A percentile compares a stretch with the other conserved stretches of the same genome.
Conservation (phyloP, 257 asterid genomes). For the Rauvolfia tetraphylla region DNA sequence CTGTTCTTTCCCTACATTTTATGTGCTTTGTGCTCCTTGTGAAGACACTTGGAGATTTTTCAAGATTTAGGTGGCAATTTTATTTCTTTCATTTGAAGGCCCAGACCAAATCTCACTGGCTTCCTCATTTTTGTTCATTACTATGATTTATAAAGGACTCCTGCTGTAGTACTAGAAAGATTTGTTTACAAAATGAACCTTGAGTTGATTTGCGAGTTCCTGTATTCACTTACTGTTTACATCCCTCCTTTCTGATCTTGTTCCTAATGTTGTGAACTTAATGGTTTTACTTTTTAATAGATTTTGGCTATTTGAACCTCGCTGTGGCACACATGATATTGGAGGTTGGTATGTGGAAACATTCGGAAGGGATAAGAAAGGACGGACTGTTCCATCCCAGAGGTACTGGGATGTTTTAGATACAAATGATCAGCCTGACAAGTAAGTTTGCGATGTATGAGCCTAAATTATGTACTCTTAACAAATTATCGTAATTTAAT, state of each 20-base stretch:
- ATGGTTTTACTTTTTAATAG: conserved; percentile 38
- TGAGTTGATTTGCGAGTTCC: neutral
- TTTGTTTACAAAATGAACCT: neutral
- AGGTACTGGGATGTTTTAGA: conserved; percentile 73
- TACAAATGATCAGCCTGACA: conserved; percentile 41
- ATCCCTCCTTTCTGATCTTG: conserved; percentile 6
- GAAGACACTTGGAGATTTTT: neutral
- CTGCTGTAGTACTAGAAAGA: neutral
- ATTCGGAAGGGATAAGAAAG: conserved; percentile 72
- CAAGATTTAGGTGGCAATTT: neutral
- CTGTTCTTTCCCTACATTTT: neutral
- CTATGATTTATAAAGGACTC: neutral
- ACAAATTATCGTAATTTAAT: neutral
- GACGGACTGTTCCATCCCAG: conserved; percentile 53
- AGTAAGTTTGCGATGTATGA: conserved; percentile 48
- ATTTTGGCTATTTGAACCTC: conserved; percentile 97
- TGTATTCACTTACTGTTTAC: neutral
- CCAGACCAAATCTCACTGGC: neutral
- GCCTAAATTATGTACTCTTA: conserved; percentile 14
- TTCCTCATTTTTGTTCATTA: neutral
- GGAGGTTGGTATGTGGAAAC: conserved; percentile 99
- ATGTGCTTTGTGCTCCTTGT: neutral
- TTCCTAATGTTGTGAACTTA: conserved; percentile 22
- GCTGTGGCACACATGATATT: conserved; percentile 81
- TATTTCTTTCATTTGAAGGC: neutral